Conservation (phyloP, 106 monocot species). For the Dioscorea dumetorum region DNA sequence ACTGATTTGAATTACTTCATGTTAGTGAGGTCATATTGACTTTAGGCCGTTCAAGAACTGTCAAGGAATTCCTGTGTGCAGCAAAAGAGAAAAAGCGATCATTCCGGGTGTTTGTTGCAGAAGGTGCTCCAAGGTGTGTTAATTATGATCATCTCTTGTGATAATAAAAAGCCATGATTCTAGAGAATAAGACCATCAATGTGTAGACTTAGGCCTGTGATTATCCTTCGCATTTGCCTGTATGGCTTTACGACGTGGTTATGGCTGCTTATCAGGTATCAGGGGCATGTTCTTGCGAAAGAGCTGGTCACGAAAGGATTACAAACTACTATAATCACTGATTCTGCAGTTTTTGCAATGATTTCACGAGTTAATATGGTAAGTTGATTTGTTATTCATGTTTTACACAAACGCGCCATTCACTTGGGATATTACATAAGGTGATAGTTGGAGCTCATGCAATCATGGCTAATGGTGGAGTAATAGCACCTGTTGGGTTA, state of each 20-base stretch:
- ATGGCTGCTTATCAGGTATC: slow-evolving; percentile 47
- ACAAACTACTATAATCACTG: slow-evolving; percentile 91
- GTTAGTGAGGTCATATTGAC: slow-evolving; percentile 94
- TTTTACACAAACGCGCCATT: background rate
- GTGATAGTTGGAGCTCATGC: slow-evolving; percentile 99
- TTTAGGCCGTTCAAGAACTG: slow-evolving; percentile 89
- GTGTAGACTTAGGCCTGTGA: too few relatives aligned
- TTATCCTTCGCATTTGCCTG: too few relatives aligned
- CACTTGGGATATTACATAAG: slow-evolving; percentile 17
- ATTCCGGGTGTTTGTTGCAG: slow-evolving; percentile 93
- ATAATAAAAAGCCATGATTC: too few relatives aligned
- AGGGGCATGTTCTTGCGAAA: slow-evolving; percentile 96
- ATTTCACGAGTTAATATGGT: slow-evolving; percentile 99
- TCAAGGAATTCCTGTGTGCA: slow-evolving; percentile 91
- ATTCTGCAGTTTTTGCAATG: slow-evolving; percentile 99
- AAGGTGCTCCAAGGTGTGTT: slow-evolving; percentile 90
- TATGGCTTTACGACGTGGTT: background rate
- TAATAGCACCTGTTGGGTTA: slow-evolving; percentile 86
- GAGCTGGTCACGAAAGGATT: slow-evolving; percentile 87
- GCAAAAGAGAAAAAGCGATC: slow-evolving; percentile 92
- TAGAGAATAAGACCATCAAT: too few relatives aligned
- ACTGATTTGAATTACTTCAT: background rate
- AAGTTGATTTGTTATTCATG: slow-evolving; percentile 1
- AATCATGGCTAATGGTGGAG: slow-evolving; percentile 97
- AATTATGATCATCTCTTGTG: background rate